Base-by-base conservation (phyloP, 1,284 basidiomycete genomes). In the Butyriboletus appendiculatus region DNA sequence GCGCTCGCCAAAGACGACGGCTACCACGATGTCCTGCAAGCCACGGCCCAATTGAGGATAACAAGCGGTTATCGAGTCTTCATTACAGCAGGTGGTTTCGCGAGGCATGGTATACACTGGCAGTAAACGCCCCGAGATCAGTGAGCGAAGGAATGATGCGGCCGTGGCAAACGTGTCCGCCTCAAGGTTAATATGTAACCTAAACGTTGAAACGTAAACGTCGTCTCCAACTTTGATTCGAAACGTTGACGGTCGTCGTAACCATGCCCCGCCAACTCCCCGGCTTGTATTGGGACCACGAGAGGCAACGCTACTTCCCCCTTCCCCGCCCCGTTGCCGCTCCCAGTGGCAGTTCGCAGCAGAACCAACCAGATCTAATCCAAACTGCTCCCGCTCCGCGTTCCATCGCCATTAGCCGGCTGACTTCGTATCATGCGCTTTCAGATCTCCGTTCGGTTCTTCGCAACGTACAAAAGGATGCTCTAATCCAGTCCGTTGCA, bases 291-390 rank as follows among this genome's bases (percentile, higher is more conserved):
- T 85, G 76, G 69, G 80, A 85, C 58, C 61, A 71, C 53, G 59
- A 61, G 28, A 71, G 64, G 48, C 78, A 80, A 33, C 75, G 82
- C 5, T 85, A 85, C 63, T 84, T 85, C 59, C 76, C 81, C n/a
- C 46, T 74, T 7, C 74, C 76, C 16, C 75, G 15, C n/a, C 22
- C 35, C 43, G 48, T 53, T 14, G 24, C 47, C 63, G 43, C 44
- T 12, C 22, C 34, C 37, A 34, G n/a, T n/a, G n/a, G n/a, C n/a
- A n/a, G 24, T 26, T 35, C 42, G 2, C 56, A 44, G 24, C 46
- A 39, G 39, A 50, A 48, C 40, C 50, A 39, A 34, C 30, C 26
- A 26, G 7, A 11, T 30, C 30, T 16, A 34, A 20, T 1, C 2
- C 44, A 32, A 8, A 4, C 2, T n/a, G 11, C 18, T n/a, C 18